Evolutionary conservation across 495 filamentous ascomycete genomes (phyloP), one percentile per base, ranked within the genome.

Genomic region (Aspergillus hancockii): DNA sequence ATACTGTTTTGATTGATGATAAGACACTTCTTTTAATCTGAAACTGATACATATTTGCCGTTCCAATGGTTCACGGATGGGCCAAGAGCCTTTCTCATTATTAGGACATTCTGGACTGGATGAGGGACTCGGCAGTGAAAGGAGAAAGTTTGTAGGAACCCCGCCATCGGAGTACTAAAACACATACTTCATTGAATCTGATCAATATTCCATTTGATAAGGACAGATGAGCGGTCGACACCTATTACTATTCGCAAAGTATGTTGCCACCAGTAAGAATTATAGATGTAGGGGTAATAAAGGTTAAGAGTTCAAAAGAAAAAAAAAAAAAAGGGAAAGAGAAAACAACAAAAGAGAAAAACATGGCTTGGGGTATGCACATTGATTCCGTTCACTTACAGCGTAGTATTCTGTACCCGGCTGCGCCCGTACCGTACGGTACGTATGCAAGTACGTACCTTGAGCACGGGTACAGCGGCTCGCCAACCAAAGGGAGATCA

Each of bases 391-490:
- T 16, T 22, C 16, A 41, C 38, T 22, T 41, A 41, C 38, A 41
- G 14, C 13, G 38, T 41, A 16, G 38, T 41, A 41, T 41, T 41
- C 57, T 19, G 54, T 62, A 58, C 50, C 60, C 54, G 55, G 49
- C 25, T 25, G 22, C 23, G 40, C 38, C 57, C 38, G 50, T 66
- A 66, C 58, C 60, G 64, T 66, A 66, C 55, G 54, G 54, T 66
- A 63, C 45, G 57, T 21, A 57, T 56, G 52, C 58, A 55, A 41
- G 61, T 59, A 54, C 55, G 46, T 52, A 49, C 45, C 34, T 63
- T 54, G 56, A 62, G 54, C 30, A 54, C 55, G 60, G 60, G 53
- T 62, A 55, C 60, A 62, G 60, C 60, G 60, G 54, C 60, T 62
- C 60, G 52, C 52, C 52, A 43, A 57, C 57, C 54, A 59, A 57